Evolutionary conservation across 495 filamentous ascomycete genomes (phyloP).

Genomic region (Parachaetomium inaequale): DNA sequence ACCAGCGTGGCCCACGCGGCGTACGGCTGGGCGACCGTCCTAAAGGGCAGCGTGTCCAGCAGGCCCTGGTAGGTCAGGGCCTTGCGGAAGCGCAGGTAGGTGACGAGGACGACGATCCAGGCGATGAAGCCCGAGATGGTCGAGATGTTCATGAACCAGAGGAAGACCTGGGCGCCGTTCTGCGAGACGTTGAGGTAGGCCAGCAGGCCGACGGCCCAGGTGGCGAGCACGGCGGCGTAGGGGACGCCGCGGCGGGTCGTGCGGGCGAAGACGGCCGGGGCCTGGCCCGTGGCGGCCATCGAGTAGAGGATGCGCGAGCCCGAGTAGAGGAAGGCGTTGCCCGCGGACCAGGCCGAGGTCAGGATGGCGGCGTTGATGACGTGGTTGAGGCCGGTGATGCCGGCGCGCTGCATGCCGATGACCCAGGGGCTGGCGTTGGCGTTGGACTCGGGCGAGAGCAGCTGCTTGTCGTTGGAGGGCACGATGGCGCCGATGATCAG

Average conservation of each 20-base stretch:
- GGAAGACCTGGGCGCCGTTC: slow-evolving; percentile 55
- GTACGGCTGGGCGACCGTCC: slow-evolving; percentile 42
- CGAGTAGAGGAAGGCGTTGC: slow-evolving; percentile 78
- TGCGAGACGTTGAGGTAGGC: slow-evolving; percentile 60
- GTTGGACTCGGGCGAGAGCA: slow-evolving; percentile 52
- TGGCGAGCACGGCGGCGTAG: slow-evolving; percentile 56
- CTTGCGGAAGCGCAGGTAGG: slow-evolving; percentile 47
- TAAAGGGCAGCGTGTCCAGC: slow-evolving; percentile 39
- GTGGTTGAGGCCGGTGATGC: slow-evolving; percentile 45
- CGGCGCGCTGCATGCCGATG: slow-evolving; percentile 44
- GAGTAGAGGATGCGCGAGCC: slow-evolving; percentile 75
- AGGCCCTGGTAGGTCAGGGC: slow-evolving; percentile 39
- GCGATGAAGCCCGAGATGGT: slow-evolving; percentile 49
- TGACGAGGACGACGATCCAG: slow-evolving; percentile 49
- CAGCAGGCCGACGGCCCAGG: slow-evolving; percentile 52
- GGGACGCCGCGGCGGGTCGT: slow-evolving; percentile 60
- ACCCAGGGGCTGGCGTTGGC: slow-evolving; percentile 64
- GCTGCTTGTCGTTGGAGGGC: slow-evolving; percentile 50
- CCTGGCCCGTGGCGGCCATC: slow-evolving; percentile 60
- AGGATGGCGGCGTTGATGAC: slow-evolving; percentile 48
- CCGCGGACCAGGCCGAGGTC: slow-evolving; percentile 53
- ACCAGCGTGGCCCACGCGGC: slow-evolving; percentile 37
- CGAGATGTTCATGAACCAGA: slow-evolving; percentile 54
- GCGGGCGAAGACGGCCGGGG: slow-evolving; percentile 53
- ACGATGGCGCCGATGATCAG: slow-evolving; percentile 69